Evolutionary conservation across 371 early-diverging fungal species (phyloP).

Genomic region (Lichtheimia corymbifera): DNA sequence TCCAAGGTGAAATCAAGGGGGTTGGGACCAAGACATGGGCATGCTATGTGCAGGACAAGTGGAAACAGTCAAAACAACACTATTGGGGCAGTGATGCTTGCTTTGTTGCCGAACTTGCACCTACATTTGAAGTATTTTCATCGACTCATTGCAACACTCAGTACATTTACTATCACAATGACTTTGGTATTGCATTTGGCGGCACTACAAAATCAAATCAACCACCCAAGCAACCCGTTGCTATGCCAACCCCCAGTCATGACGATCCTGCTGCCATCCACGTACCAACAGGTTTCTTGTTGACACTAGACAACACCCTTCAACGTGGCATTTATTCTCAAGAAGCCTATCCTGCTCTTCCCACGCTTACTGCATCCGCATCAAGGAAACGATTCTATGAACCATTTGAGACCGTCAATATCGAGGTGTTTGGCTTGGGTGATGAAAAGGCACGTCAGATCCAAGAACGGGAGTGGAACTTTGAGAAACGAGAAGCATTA

Average conservation of each 20-base stretch:
- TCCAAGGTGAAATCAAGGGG: slow-evolving; percentile 28
- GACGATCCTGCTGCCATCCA: background rate
- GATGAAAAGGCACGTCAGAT: slow-evolving; percentile 39
- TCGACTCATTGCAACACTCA: slow-evolving; percentile 37
- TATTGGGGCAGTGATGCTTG: slow-evolving; percentile 57
- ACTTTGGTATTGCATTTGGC: slow-evolving; percentile 64
- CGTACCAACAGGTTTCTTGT: slow-evolving; percentile 15
- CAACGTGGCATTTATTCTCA: slow-evolving; percentile 49
- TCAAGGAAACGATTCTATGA: slow-evolving; percentile 16
- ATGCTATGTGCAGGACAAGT: slow-evolving; percentile 57
- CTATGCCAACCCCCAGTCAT: background rate
- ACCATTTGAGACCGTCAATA: slow-evolving; percentile 52
- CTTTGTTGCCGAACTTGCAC: slow-evolving; percentile 59
- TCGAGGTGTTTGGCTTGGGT: slow-evolving; percentile 66
- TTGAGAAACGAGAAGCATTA: slow-evolving; percentile 57
- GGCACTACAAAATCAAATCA: slow-evolving; percentile 24
- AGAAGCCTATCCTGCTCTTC: slow-evolving; percentile 38
- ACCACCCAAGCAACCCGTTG: background rate
- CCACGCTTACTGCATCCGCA: slow-evolving; percentile 26
- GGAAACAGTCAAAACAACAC: slow-evolving; percentile 53
- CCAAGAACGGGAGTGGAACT: slow-evolving; percentile 58
- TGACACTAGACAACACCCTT: slow-evolving; percentile 46
- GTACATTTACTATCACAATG: slow-evolving; percentile 53
- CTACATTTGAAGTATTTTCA: slow-evolving; percentile 55
- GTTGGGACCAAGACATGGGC: slow-evolving; percentile 36